Percentiles rank a stretch among this genome's conserved stretches.
phyloP scores from a whole-genome alignment of 164 flowering plant species.

The Liriodendron chinense region DNA sequence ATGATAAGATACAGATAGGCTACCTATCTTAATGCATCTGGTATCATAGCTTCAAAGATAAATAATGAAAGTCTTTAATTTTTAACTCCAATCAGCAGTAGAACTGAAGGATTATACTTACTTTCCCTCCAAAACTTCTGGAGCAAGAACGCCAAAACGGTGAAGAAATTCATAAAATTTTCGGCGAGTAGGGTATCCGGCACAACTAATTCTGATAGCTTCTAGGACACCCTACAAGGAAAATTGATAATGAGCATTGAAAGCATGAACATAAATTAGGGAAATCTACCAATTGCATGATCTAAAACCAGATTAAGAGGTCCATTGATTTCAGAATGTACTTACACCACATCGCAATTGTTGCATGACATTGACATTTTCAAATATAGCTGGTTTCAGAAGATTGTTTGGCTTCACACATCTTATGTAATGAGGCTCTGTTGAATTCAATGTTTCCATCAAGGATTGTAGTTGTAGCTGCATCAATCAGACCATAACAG shows the following conservation, averaged over 20 bases:
- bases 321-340: constrained; percentile 13
- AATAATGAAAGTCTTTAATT: not conserved
- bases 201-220: constrained; percentile 86
- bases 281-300: not conserved
- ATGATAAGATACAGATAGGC: not conserved
- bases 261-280: not conserved
- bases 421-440: constrained; percentile 87
- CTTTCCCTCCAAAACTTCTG: constrained; percentile 59
- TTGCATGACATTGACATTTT: constrained; percentile 67
- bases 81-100: not conserved
- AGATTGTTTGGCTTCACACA: constrained; percentile 87
- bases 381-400: constrained; percentile 64
- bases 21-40: not conserved
- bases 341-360: constrained; percentile 92
- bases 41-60: not conserved
- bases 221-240: constrained; percentile 82
- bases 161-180: constrained; percentile 65
- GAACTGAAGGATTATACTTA: constrained; percentile 27
- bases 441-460: constrained; percentile 80
- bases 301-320: constrained; percentile 1
- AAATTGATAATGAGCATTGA: constrained; percentile 13
- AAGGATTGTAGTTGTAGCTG: constrained; percentile 84
- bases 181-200: constrained; percentile 81
- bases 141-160: constrained; percentile 69
- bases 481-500: constrained; percentile 19